These are phyloP conservation scores for Ophioceras dolichostomum DNA, from an alignment of 2,329 filamentous ascomycete genomes.

Conservation along the genomic window DNA sequence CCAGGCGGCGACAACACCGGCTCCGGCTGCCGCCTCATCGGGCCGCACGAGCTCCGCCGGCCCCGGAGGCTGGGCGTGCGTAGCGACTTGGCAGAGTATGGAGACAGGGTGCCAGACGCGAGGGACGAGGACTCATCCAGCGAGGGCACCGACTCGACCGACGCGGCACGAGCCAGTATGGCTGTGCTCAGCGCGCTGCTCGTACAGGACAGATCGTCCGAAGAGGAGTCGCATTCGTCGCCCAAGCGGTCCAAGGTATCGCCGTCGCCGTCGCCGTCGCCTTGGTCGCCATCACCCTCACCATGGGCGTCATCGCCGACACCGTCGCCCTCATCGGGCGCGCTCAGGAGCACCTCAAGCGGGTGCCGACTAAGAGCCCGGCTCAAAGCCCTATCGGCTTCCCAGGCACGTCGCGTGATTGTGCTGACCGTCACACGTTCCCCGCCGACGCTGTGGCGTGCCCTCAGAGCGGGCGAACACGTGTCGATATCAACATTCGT, in stretches of 20 bases:
- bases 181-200: slow-evolving; percentile 24
- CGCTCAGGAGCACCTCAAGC: slow-evolving; percentile 45
- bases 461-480: too few relatives aligned
- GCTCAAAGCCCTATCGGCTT: slow-evolving; percentile 47
- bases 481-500: too few relatives aligned
- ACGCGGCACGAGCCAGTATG: slow-evolving; percentile 28
- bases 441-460: too few relatives aligned
- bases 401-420: slow-evolving; percentile 39
- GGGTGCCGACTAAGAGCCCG: slow-evolving; percentile 40
- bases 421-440: slow-evolving; percentile 41
- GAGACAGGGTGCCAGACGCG: slow-evolving; percentile 14
- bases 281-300: slow-evolving; percentile 33
- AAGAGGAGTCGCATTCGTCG: slow-evolving; percentile 18
- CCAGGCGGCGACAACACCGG: slow-evolving; percentile 43
- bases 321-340: slow-evolving; percentile 44
- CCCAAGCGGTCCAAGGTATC: too few relatives aligned
- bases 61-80: slow-evolving; percentile 19
- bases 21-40: slow-evolving; percentile 36
- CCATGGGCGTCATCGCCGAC: slow-evolving; percentile 40
- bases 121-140: slow-evolving; percentile 41
- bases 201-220: too few relatives aligned
- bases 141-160: slow-evolving; percentile 50
- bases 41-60: slow-evolving; percentile 22
- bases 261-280: slow-evolving; percentile 17
- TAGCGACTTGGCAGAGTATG: slow-evolving; percentile 36